Base-by-base conservation (phyloP, 2,329 filamentous ascomycete genomes). In the Setomelanomma holmii region DNA sequence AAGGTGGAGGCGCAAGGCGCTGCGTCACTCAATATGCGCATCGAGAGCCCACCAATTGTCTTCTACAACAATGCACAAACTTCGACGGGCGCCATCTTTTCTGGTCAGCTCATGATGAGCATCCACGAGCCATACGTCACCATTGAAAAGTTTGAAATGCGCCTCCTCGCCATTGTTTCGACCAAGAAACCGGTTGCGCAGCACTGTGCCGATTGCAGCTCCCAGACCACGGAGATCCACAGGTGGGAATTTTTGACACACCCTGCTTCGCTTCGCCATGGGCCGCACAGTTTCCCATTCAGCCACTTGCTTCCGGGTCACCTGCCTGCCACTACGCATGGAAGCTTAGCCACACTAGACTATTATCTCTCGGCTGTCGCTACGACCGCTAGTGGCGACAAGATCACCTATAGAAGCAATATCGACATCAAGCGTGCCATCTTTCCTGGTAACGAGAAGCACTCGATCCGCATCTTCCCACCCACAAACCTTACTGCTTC, bases 391-490 rank as follows among this genome's bases (percentile, higher is more conserved):
- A 83, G 82, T 45, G 83, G 82, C 53, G 85, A 86, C 60, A 82
- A 82, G 53, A 82, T 90, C 68, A 85, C 82, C 62, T 84, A 91
- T 66, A 83, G 85, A 56, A 85, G 86, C 66, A 83, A 84, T 8
- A 80, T 98, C 39, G 81, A 87, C 49, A 84, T 98, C 62, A 88
- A 88, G 78, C 90, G 93, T 56, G 89, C 92, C 27, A 85, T 98
- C 21, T 82, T 89, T 46, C 86, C 90, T 2, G 89, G 91, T 42
- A 82, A 84, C 46, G 91, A 96, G 55, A 93, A 96, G 76, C 88
- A 93, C 76, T 96, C 90, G 14, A 87, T 96, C 57, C 91, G 93
- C 68, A 90, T 98, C 69, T 99, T 99, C 77, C 95, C 93, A 41
- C 93, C 95, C 0, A 99, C 95, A 62, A 95, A 96, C 77, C 88